Evolutionary conservation across 805 yeast species (phyloP).

Genomic region (Nakazawaea laoshanensis): DNA sequence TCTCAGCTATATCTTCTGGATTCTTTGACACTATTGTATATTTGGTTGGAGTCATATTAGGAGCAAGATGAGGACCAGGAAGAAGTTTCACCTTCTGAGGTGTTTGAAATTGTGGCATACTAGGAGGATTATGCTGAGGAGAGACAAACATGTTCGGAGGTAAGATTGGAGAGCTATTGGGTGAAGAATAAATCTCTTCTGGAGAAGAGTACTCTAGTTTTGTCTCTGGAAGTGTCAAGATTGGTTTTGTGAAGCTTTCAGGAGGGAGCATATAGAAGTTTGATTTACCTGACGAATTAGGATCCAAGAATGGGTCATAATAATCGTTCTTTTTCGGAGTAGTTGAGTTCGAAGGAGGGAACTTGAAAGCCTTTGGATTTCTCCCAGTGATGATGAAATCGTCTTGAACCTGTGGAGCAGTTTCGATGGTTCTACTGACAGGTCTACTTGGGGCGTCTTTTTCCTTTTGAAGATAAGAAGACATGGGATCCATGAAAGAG

Average conservation of each 20-base stretch:
- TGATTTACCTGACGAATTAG: neutral
- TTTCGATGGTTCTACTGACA: constrained; percentile 1
- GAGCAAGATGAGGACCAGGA: constrained; percentile 15
- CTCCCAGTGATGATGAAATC: constrained; percentile 42
- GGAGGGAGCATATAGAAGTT: constrained; percentile 6
- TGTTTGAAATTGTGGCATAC: constrained; percentile 14
- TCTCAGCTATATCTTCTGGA: constrained; percentile 15
- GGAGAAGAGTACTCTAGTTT: constrained; percentile 25
- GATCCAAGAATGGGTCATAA: too few relatives aligned
- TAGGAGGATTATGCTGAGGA: constrained; percentile 10
- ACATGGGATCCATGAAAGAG: constrained; percentile 13
- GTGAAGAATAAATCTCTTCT: constrained; percentile 10
- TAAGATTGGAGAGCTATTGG: constrained; percentile 10
- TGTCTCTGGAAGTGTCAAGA: constrained; percentile 21
- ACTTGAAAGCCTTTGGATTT: constrained; percentile 43
- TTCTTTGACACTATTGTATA: constrained; percentile 19
- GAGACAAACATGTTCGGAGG: constrained; percentile 7
- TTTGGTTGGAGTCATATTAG: constrained; percentile 7
- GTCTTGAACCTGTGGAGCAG: constrained; percentile 9
- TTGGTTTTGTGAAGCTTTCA: constrained; percentile 5
- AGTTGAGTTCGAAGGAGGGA: constrained; percentile 32
- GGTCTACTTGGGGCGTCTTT: constrained; percentile 10
- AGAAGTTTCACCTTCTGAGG: constrained; percentile 8
- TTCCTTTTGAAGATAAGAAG: neutral
- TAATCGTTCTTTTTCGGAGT: neutral